Conservation (phyloP, 768 basidiomycete genomes). For the Boletellus ananas region DNA sequence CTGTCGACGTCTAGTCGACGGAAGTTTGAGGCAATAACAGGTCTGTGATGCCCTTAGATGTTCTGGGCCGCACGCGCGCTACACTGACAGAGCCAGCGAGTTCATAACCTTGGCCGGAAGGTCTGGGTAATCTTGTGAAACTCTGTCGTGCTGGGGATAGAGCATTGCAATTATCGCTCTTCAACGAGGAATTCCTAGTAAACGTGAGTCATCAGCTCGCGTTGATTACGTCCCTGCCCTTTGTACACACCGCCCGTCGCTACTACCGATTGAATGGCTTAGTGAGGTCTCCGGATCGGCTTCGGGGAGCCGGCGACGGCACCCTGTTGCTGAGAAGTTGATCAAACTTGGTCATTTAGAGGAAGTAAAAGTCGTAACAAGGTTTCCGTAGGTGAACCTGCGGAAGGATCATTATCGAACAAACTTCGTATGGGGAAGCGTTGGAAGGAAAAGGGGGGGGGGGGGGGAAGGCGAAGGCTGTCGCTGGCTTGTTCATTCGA, state of each 20-base stretch:
- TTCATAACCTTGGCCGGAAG: conserved; percentile 72
- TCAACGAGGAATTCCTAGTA: conserved; percentile 90
- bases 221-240: conserved; percentile 90
- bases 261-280: conserved; percentile 91
- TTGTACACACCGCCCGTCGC: conserved; percentile 88
- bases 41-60: conserved; percentile 90
- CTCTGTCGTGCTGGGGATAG: conserved; percentile 81
- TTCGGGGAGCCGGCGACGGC: conserved; percentile 55
- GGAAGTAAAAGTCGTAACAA: conserved; percentile 83
- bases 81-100: conserved; percentile 89
- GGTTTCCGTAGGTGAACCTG: conserved; percentile 82
- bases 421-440: no score
- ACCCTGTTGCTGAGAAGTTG: conserved; percentile 53
- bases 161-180: conserved; percentile 91
- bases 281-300: conserved; percentile 82
- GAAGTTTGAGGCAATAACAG: conserved; percentile 91
- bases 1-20: conserved; percentile 75
- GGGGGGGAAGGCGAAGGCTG: neutral
- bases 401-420: conserved; percentile 69
- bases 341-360: conserved; percentile 81
- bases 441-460: conserved; percentile 6
- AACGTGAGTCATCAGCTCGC: conserved; percentile 84
- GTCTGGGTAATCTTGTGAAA: conserved; percentile 78
- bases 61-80: conserved; percentile 85
- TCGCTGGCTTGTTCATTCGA: neutral